Evolutionary conservation across 768 basidiomycete genomes (phyloP).

Genomic region (Candolleomyces aberdarensis): DNA sequence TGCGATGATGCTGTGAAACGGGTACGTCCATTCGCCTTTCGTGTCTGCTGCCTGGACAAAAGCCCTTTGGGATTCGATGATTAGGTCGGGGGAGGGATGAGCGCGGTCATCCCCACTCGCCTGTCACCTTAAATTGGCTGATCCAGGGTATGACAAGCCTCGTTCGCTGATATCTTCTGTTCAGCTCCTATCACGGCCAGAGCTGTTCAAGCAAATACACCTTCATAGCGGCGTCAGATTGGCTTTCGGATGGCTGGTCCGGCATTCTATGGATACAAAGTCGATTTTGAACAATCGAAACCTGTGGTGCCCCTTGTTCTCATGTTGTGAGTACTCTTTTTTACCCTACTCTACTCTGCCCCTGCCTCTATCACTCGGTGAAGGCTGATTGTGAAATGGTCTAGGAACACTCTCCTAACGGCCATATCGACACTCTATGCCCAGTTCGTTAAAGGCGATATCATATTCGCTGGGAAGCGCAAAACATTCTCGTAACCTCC

Average conservation of each 20-base stretch:
- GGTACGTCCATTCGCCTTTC: slow-evolving; percentile 38
- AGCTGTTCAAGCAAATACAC: too few relatives aligned
- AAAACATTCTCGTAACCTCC: slow-evolving; percentile 77
- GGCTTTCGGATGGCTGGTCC: slow-evolving; percentile 82
- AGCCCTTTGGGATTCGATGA: too few relatives aligned
- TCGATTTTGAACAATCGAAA: slow-evolving; percentile 87
- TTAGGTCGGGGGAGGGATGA: too few relatives aligned
- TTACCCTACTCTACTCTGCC: background rate
- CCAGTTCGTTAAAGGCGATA: slow-evolving; percentile 82
- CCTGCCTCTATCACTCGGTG: background rate
- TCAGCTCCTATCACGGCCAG: slow-evolving; percentile 61
- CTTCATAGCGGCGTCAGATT: slow-evolving; percentile 88
- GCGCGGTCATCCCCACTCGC: background rate
- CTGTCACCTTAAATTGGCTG: too few relatives aligned
- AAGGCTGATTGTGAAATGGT: background rate
- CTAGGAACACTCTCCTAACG: slow-evolving; percentile 75
- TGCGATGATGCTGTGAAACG: slow-evolving; percentile 90
- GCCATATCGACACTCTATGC: slow-evolving; percentile 73
- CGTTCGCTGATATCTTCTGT: background rate
- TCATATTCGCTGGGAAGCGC: slow-evolving; percentile 84
- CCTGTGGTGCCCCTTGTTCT: slow-evolving; percentile 78
- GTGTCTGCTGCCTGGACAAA: too few relatives aligned
- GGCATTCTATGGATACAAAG: slow-evolving; percentile 79
- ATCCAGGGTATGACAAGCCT: too few relatives aligned
- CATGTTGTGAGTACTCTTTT: slow-evolving; percentile 53